Evolutionary conservation across 768 basidiomycete genomes (phyloP).

Genomic region (Piloderma croceum): DNA sequence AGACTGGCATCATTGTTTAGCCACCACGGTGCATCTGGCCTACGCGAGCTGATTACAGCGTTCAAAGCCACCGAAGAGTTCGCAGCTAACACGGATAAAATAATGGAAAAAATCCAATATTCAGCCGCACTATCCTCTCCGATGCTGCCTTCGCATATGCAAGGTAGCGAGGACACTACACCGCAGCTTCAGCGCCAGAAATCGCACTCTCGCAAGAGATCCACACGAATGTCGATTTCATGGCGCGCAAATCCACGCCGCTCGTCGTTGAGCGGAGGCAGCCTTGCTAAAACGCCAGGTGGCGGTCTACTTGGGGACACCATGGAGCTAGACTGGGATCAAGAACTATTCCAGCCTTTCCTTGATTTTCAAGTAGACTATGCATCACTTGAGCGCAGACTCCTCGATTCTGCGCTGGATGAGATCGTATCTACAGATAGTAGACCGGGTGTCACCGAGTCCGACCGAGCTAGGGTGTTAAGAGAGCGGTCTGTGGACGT

Average conservation of each 20-base stretch:
- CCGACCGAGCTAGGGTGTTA: slow-evolving; percentile 57
- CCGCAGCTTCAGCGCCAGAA: no score
- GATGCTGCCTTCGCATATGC: no score
- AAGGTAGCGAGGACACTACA: no score
- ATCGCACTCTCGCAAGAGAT: slow-evolving; percentile 44
- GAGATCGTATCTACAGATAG: slow-evolving; percentile 40
- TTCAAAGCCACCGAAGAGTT: slow-evolving; percentile 82
- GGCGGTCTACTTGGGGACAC: slow-evolving; percentile 7
- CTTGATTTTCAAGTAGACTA: slow-evolving; percentile 88
- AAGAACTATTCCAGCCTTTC: slow-evolving; percentile 90
- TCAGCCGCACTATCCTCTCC: slow-evolving; percentile 24
- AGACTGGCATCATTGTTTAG: slow-evolving; percentile 68
- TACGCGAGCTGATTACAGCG: slow-evolving; percentile 64
- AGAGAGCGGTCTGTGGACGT: slow-evolving; percentile 73
- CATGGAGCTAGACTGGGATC: slow-evolving; percentile 74
- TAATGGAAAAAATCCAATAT: slow-evolving; percentile 67
- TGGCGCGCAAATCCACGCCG: slow-evolving; percentile 41
- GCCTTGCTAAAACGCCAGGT: slow-evolving; percentile 17
- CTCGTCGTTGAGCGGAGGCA: slow-evolving; percentile 19
- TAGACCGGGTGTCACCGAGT: slow-evolving; percentile 32
- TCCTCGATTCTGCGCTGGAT: slow-evolving; percentile 56
- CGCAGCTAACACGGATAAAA: slow-evolving; percentile 61
- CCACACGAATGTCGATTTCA: slow-evolving; percentile 62
- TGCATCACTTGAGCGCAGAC: slow-evolving; percentile 65
- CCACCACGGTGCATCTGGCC: slow-evolving; percentile 53